These are phyloP conservation scores for Fraxinus floribunda DNA, from an alignment of 305 asterid species.

Conservation along the genomic window DNA sequence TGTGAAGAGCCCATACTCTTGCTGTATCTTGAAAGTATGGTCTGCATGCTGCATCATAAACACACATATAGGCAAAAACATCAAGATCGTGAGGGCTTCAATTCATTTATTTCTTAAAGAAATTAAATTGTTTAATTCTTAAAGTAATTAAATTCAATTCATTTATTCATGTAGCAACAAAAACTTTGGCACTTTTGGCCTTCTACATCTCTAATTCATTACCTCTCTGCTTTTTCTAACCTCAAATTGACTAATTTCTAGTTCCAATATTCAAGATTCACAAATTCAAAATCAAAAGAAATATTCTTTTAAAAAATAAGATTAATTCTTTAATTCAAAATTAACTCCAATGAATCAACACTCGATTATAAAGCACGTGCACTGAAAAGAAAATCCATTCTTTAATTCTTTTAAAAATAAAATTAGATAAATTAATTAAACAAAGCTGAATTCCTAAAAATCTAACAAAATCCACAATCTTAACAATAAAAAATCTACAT, in stretches of 20 bases:
- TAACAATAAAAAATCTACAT: constrained; percentile 15
- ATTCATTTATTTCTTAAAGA: background rate
- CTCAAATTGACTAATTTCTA: background rate
- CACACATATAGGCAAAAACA: background rate
- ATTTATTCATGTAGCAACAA: background rate
- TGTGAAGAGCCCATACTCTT: constrained; percentile 29
- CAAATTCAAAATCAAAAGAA: background rate
- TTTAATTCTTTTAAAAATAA: constrained; percentile 10
- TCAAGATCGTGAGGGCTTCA: background rate
- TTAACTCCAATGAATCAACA: constrained; percentile 11
- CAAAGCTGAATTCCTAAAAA: constrained; percentile 1
- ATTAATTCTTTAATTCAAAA: background rate
- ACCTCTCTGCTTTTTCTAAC: background rate
- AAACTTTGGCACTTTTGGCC: background rate
- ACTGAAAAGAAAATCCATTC: constrained; percentile 4
- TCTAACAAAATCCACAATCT: background rate
- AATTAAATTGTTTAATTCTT: background rate
- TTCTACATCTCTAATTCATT: background rate
- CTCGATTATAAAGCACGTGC: constrained; percentile 16
- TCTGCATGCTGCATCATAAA: constrained; percentile 53
- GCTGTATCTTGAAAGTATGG: constrained; percentile 51
- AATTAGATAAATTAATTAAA: background rate
- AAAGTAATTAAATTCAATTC: background rate
- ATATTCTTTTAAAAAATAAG: background rate
- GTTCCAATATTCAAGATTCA: background rate